Evolutionary conservation across 768 basidiomycete species (phyloP).

Genomic region (Phlegmacium glaucopus): DNA sequence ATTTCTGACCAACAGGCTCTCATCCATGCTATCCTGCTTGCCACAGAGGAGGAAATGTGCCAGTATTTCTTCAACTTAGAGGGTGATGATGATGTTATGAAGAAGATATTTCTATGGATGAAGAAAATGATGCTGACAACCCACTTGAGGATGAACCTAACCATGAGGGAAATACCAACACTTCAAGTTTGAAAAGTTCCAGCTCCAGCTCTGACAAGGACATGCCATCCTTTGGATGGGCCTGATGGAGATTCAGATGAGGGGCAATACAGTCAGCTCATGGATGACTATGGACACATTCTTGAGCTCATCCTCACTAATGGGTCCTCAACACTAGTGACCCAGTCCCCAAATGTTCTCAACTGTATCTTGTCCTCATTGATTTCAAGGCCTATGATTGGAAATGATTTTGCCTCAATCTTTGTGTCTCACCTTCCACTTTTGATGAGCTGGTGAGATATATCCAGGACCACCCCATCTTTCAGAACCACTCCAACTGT

Average conservation of each 20-base stretch:
- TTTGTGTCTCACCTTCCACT: slow-evolving; percentile 18
- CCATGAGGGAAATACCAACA: background rate
- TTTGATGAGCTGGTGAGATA: slow-evolving; percentile 17
- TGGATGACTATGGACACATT: slow-evolving; percentile 5
- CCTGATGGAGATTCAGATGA: background rate
- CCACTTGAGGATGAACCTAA: background rate
- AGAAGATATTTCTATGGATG: background rate
- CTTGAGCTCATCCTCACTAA: slow-evolving; percentile 6
- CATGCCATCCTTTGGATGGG: too few relatives aligned
- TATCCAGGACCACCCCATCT: slow-evolving; percentile 22
- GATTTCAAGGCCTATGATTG: slow-evolving; percentile 17
- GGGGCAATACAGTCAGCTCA: background rate
- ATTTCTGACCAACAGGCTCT: slow-evolving; percentile 10
- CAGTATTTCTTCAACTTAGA: slow-evolving; percentile 3
- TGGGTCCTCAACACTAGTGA: slow-evolving; percentile 10
- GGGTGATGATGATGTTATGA: slow-evolving; percentile 3
- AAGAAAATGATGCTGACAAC: background rate
- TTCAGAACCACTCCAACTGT: slow-evolving; percentile 16
- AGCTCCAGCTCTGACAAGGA: too few relatives aligned
- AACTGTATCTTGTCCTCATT: slow-evolving; percentile 20
- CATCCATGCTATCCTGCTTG: slow-evolving; percentile 9
- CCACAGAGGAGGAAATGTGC: slow-evolving; percentile 6
- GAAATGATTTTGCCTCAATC: slow-evolving; percentile 19
- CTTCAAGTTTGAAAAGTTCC: too few relatives aligned
- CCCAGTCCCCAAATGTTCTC: slow-evolving; percentile 14